Base-by-base conservation (phyloP, 768 basidiomycete species). In the Clitopilus hobsonii region DNA sequence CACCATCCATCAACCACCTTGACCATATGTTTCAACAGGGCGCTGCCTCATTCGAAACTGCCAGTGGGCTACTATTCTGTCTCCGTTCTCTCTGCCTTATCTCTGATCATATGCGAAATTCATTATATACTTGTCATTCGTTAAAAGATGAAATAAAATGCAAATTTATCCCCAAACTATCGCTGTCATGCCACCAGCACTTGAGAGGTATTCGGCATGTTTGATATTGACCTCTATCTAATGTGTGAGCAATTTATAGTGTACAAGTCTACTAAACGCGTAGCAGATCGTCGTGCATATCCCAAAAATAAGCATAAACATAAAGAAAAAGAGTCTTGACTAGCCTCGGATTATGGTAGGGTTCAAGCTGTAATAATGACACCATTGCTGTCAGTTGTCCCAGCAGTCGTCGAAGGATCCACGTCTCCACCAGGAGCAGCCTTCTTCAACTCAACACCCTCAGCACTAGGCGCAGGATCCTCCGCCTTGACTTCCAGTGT, bases 401-500 rank as follows among this genome's bases (percentile, higher is more conserved):
- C 41, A 18, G 41, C 41, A 20, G 41, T 45, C 18, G 41, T 18
- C 5, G 41, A 45, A 16, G n/a, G 6, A 20, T 45, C 41, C 4
- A 45, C 41, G 22, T 45, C 41, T 20, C 41, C 41, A 45, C 22
- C 41, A 45, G 22, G 18, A 45, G 41, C 41, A 4, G 41, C 41
- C 41, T 16, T 45, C 41, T 45, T 18, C 18, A 45, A 20, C 22
- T 11, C 41, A 45, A 67, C 64, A 57, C 64, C 75, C 54, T 74
- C 76, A 7, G 51, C 45, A 6, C 52, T 60, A 30, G 57, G 45
- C 10, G 55, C 63, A 13, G 57, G 54, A 26, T 67, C 66, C 13
- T 54, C 51, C 7, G 55, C 41, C 50, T 63, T 65, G 52, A 49
- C 70, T 67, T 57, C 65, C 62, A 55, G 68, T 68, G 53, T 73